Evolutionary conservation across 1,284 basidiomycete species (phyloP), one percentile per base, ranked within the genome.

Genomic region (Lignosus rhinocerotis): DNA sequence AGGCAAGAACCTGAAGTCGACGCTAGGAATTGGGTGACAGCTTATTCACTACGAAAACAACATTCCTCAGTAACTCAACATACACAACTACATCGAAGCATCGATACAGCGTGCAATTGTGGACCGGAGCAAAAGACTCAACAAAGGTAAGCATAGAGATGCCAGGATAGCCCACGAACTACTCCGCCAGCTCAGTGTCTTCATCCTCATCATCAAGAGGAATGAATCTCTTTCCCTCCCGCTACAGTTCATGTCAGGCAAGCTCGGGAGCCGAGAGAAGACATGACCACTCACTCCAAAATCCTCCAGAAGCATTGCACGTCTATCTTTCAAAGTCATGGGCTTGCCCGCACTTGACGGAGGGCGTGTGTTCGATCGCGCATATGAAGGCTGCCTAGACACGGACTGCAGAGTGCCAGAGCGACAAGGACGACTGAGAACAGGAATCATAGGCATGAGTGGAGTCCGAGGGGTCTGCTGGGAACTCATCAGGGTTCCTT

Each of bases 191-290:
- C 25, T 53, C 38, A 1, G 33, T 42, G 16, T 55, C 59, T 2
- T 50, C 60, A 12, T 58, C 56, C 32, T 56, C 60, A 44, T 58
- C 60, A 19, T 69, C 67, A 1, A 73, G 58, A 3, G 66, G 60
- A 12, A 73, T 71, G 60, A 68, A 73, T 17, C 71, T 58, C 56
- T 72, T 72, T 12, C 64, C 64, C 38, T 65, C 25, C 25, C 64
- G 14, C 57, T 57, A 8, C 59, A 56, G 67, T 66, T 21, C n/a
- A 19, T 16, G 25, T 59, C 39, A 59, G 32, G n/a, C 19, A n/a
- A 17, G 19, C 9, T 44, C 25, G 36, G 12, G 48, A 31, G 5
- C 10, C 17, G 31, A 17, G 2, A 31, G 12, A 16, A 14, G 19
- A 25, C 34, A 12, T 5, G 38, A 25, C 0, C 12, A 65, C 66